Evolutionary conservation across 176 grass and related monocot species (phyloP).

Genomic region (Triticum timopheevii): DNA sequence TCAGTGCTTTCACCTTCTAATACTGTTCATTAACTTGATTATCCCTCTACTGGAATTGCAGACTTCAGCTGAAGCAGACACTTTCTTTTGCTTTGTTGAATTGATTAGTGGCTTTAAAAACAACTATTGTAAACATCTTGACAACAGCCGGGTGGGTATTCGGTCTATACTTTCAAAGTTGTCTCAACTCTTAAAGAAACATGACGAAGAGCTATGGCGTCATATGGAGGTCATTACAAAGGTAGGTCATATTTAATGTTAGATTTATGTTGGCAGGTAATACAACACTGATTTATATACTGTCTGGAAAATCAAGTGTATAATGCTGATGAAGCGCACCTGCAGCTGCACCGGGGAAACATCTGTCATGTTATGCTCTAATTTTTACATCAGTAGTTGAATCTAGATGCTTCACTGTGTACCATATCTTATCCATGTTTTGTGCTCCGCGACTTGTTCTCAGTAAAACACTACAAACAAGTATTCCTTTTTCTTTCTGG

Average conservation of each 20-base stretch:
- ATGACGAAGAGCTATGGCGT: conserved; percentile 95
- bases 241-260: conserved; percentile 36
- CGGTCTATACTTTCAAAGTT: conserved; percentile 65
- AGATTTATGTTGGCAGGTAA: neutral
- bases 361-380: neutral
- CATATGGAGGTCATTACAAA: conserved; percentile 74
- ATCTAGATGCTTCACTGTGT: neutral
- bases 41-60: conserved; percentile 21
- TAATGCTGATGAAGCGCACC: neutral
- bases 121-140: conserved; percentile 89
- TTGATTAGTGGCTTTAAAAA: conserved; percentile 82
- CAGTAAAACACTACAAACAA: neutral
- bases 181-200: conserved; percentile 79
- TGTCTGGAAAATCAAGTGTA: neutral
- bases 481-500: neutral
- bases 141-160: conserved; percentile 80
- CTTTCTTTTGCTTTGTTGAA: conserved; percentile 78
- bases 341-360: neutral
- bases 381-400: conserved; percentile 9
- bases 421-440: neutral
- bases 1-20: conserved; percentile 3
- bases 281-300: neutral
- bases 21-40: conserved; percentile 10
- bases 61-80: conserved; percentile 78
- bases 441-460: neutral